phyloP scores from a whole-genome alignment of 2,329 filamentous ascomycete genomes.

The Fusarium heterosporum region DNA sequence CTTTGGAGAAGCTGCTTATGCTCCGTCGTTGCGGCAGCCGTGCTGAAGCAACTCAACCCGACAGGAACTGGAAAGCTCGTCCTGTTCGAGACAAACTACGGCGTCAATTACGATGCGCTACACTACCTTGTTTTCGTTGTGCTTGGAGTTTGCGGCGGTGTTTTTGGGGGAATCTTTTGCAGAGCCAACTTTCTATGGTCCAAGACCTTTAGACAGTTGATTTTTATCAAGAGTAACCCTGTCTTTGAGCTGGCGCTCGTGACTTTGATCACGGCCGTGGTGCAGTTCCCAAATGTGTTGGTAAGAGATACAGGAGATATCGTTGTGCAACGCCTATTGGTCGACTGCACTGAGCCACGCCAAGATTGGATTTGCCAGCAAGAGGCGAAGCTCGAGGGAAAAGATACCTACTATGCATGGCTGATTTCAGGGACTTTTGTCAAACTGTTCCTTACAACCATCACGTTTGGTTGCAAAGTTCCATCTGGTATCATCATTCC shows the following conservation, averaged over 20 bases:
- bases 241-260: slow-evolving; percentile 23
- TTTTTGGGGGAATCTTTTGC: slow-evolving; percentile 31
- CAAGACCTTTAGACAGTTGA: slow-evolving; percentile 18
- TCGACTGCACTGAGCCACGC: slow-evolving; percentile 19
- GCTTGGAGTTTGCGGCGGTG: slow-evolving; percentile 22
- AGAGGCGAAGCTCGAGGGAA: slow-evolving; percentile 14
- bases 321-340: slow-evolving; percentile 26
- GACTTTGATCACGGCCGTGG: slow-evolving; percentile 6
- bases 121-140: slow-evolving; percentile 26
- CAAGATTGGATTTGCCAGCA: slow-evolving; percentile 33
- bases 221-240: slow-evolving; percentile 19
- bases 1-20: slow-evolving; percentile 33
- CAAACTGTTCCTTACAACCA: slow-evolving; percentile 28
- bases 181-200: slow-evolving; percentile 27
- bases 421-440: slow-evolving; percentile 22
- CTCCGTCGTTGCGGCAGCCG: slow-evolving; percentile 23
- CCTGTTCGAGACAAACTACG: slow-evolving; percentile 35
- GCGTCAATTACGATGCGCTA: slow-evolving; percentile 25
- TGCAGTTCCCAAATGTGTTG: slow-evolving; percentile 26
- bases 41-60: slow-evolving; percentile 31
- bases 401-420: slow-evolving; percentile 28
- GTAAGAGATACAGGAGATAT: slow-evolving; percentile 35
- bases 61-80: slow-evolving; percentile 30
- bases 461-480: slow-evolving; percentile 36
- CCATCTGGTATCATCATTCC: slow-evolving; percentile 37